Percentiles rank a stretch among this genome's conserved stretches.
Conservation (phyloP, 2,329 filamentous ascomycete genomes). For the Pseudogymnoascus sp. region DNA sequence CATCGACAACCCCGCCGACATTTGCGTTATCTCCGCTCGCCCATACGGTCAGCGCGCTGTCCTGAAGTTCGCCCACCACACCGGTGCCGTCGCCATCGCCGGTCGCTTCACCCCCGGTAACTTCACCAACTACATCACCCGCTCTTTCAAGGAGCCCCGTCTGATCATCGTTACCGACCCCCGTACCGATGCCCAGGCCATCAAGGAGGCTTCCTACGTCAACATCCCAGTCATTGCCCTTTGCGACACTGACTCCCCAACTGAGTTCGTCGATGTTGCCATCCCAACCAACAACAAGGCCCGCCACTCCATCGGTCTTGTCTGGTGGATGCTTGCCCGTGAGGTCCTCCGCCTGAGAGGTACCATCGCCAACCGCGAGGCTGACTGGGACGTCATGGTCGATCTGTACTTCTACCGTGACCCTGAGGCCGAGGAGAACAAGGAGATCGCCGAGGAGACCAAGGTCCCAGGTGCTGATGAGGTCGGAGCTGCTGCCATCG, state of each 20-base stretch:
- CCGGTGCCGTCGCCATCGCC: constrained; percentile 93
- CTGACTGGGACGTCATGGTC: constrained; percentile 98
- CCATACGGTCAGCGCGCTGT: constrained; percentile 99
- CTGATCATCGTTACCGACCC: constrained; percentile 99
- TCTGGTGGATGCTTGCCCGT: constrained; percentile 99
- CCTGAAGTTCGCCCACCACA: constrained; percentile 99
- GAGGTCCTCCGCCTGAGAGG: constrained; percentile 98
- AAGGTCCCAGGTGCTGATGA: constrained; percentile 83
- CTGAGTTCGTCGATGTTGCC: constrained; percentile 98
- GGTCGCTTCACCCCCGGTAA: constrained; percentile 99
- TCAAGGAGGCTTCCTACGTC: constrained; percentile 99
- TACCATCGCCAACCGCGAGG: constrained; percentile 91
- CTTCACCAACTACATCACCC: constrained; percentile 99
- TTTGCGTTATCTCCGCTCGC: constrained; percentile 98
- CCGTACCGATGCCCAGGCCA: constrained; percentile 98
- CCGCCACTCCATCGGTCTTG: constrained; percentile 93
- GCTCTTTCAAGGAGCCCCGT: constrained; percentile 99
- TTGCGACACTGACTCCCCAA: constrained; percentile 98
- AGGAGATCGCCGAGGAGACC: constrained; percentile 83
- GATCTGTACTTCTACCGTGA: constrained; percentile 99
- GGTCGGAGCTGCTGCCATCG: constrained; percentile 70
- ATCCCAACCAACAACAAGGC: constrained; percentile 99
- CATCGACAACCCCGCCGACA: constrained; percentile 98
- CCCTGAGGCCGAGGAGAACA: constrained; percentile 98
- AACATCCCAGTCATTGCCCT: constrained; percentile 99